Conservation (phyloP, 768 basidiomycete genomes). For the Rhizopogon vinicolor region DNA sequence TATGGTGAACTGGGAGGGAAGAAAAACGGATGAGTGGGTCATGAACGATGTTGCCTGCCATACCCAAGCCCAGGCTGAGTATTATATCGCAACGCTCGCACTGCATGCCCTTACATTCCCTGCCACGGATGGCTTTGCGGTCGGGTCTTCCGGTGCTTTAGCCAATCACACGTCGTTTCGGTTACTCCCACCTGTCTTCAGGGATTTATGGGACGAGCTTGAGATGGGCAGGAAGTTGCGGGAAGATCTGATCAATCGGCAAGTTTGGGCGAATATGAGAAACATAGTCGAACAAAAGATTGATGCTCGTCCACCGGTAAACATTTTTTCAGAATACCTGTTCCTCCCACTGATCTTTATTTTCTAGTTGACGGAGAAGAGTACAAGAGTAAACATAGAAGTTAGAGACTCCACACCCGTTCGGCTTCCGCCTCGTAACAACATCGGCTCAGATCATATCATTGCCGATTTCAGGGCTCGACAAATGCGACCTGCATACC, state of each 20-base stretch:
- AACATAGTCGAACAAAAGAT: conserved; percentile 61
- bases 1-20: conserved; percentile 68
- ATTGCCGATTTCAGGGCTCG: conserved; percentile 57
- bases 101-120: conserved; percentile 76
- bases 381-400: conserved; percentile 15
- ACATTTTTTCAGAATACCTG: background rate
- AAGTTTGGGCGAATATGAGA: conserved; percentile 65
- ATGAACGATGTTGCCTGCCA: conserved; percentile 88
- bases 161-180: conserved; percentile 65
- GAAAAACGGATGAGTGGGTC: conserved; percentile 56
- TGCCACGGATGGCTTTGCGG: conserved; percentile 56
- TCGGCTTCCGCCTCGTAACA: conserved; percentile 6
- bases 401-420: conserved; percentile 9
- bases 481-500: conserved; percentile 61
- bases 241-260: conserved; percentile 62
- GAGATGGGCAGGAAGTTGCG: conserved; percentile 56
- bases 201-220: conserved; percentile 91
- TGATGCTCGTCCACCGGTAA: conserved; percentile 39
- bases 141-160: conserved; percentile 39
- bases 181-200: conserved; percentile 73
- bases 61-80: conserved; percentile 75
- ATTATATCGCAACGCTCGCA: conserved; percentile 85
- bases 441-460: conserved; percentile 43
- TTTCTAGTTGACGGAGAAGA: conserved; percentile 12
- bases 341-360: background rate